Base-by-base conservation (phyloP, 768 basidiomycete genomes). In the Phanerochaete sordida region DNA sequence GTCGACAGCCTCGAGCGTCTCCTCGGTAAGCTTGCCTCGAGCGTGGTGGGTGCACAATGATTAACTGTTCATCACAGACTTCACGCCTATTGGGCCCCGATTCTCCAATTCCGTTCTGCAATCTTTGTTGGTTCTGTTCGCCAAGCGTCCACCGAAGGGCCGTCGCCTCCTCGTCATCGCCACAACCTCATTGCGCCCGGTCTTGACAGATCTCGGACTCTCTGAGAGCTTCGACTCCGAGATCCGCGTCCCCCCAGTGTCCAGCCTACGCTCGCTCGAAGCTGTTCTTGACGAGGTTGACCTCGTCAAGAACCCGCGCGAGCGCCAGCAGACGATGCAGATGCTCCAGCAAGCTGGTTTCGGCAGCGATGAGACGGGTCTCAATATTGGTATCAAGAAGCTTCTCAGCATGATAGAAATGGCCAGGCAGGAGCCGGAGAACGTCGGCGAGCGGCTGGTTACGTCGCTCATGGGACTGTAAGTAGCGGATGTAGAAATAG, bases 71-170 rank as follows among this genome's bases (percentile, higher is more conserved):
- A 5, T 15, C 35, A n/a, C 61, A 95, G 96, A 98, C 64, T 99
- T 94, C 91, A 95, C 93, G 6, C 93, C 95, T 3, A 88, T 99
- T 75, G 96, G 96, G 2, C 92, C 90, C n/a, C 81, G 95, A 50
- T 99, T 98, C 76, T 98, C 96, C 1, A 98, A 98, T 71, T 79
- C 87, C 8, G 93, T 98, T 4, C 78, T 99, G 24, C 97, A 98
- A 72, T 81, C 95, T 0, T 75, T 99, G 19, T 77, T 97, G 53
- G 95, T 98, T 0, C 78, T 99, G 26, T 85, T 98, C 62, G 85
- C 84, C 47, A 88, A 92, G 62, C 82, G 91, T 61, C 97, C 97
- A 45, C 97, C 97, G 0, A 97, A 97, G 83, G 94, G 87, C 61
- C 94, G 93, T 13, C 93, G 96, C 23, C 81, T 99, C 19, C 79